Conservation (phyloP, 345 rosid species). For the Abelmoschus esculentus region DNA sequence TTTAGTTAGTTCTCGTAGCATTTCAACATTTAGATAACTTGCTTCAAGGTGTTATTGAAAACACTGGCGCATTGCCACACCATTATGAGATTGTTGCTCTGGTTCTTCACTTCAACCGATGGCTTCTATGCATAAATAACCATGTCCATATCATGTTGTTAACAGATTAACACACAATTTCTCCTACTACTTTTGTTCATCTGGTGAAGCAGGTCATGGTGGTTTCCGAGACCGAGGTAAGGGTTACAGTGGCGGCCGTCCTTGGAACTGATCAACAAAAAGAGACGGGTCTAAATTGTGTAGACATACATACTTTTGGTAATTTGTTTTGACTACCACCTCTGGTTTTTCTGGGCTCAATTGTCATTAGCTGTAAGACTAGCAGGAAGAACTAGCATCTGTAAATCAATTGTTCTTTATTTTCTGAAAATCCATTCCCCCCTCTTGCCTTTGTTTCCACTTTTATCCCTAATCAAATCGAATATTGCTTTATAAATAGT, state of each 20-base stretch:
- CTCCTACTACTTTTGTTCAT: not conserved
- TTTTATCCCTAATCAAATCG: not conserved
- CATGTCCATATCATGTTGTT: not conserved
- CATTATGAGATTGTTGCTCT: not conserved
- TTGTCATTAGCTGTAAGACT: not conserved
- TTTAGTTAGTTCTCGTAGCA: not conserved
- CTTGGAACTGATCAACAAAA: constrained; percentile 26
- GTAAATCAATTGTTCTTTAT: not conserved
- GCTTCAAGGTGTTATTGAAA: not conserved
- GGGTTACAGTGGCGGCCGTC: constrained; percentile 38
- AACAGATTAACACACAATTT: not conserved
- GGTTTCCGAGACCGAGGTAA: constrained; percentile 53
- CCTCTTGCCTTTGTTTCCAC: not conserved
- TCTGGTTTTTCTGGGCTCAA: not conserved
- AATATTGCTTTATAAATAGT: not conserved
- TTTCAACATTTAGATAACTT: not conserved
- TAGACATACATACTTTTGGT: not conserved
- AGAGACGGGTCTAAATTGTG: constrained; percentile 2
- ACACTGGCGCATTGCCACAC: not conserved
- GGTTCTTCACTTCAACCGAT: not conserved
- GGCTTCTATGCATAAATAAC: not conserved
- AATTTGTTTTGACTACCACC: not conserved
- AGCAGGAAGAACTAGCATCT: not conserved
- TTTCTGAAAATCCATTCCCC: not conserved
- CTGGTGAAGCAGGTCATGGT: constrained; percentile 28